A percentile compares a stretch with the other conserved stretches of the same genome.
These are phyloP conservation scores for Xylaria bambusicola DNA, from an alignment of 495 filamentous ascomycete species.

Conservation along the genomic window DNA sequence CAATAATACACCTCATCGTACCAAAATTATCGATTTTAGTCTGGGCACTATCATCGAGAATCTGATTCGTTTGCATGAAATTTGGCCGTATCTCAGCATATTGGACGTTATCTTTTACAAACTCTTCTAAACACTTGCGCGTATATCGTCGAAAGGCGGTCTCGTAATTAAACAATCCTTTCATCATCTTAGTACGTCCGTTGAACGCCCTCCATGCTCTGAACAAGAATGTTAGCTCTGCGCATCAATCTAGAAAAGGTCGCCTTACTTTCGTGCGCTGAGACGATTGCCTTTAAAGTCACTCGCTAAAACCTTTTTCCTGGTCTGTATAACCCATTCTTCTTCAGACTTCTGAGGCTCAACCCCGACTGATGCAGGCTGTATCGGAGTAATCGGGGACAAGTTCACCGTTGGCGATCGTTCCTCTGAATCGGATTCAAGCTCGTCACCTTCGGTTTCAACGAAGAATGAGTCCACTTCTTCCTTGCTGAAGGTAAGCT, in stretches of 20 bases:
- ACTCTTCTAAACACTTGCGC: slow-evolving; percentile 47
- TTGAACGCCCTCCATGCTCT: slow-evolving; percentile 60
- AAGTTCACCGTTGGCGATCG: neutral
- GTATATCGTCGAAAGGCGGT: slow-evolving; percentile 53
- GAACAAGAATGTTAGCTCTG: slow-evolving; percentile 15
- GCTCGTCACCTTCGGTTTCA: neutral
- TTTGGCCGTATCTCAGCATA: slow-evolving; percentile 61
- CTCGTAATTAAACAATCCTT: slow-evolving; percentile 60
- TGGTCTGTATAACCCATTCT: slow-evolving; percentile 5
- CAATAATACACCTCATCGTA: slow-evolving; percentile 53
- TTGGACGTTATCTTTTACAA: slow-evolving; percentile 56
- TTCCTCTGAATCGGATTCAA: slow-evolving; percentile 1
- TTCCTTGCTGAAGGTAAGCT: slow-evolving; percentile 51
- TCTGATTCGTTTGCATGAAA: slow-evolving; percentile 57
- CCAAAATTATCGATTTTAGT: slow-evolving; percentile 46
- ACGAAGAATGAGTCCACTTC: slow-evolving; percentile 36
- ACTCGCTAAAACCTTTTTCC: slow-evolving; percentile 8
- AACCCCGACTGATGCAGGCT: neutral
- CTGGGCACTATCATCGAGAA: slow-evolving; percentile 47
- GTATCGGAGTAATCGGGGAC: neutral
- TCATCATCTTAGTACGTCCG: slow-evolving; percentile 60
- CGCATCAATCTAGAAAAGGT: neutral
- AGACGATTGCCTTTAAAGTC: neutral
- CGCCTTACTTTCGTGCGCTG: slow-evolving; percentile 14
- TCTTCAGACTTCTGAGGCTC: neutral